Evolutionary conservation across 345 rosid genomes (phyloP), one percentile per base, ranked within the genome.

Genomic region (Cardiospermum halicacabum): DNA sequence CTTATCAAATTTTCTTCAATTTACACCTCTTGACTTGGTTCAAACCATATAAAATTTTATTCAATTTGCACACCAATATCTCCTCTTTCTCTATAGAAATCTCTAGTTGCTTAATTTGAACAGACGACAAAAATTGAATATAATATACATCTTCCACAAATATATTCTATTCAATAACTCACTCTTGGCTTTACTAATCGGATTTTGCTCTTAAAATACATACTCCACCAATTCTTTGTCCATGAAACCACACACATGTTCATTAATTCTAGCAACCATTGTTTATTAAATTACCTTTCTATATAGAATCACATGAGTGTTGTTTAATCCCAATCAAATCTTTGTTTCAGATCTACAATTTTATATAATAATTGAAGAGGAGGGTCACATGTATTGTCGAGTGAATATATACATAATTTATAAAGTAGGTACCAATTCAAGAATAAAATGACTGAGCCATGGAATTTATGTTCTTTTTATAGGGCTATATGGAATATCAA

Each of bases 171-270:
- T 5, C 26, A 13, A 1, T 48, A 36, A 58, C 58, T 59, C 58
- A 59, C 65, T 59, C 60, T 68, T 59, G 72, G 59, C 59, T 49
- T 26, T 50, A 32, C 42, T 65, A 51, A 50, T 59, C 58, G 72
- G 64, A 68, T 68, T 22, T 50, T 49, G 51, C 24, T 51, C 56
- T 32, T 36, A 11, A 36, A 4, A 16, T 13, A 62, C 56, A 62
- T 45, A 34, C 19, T 42, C 30, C 19, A 30, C 0, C 31, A 11
- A 7, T 10, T 40, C 34, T 45, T 22, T 54, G 47, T 45, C n/a
- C 32, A 54, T 47, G 34, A 54, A 55, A 42, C 9, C 28, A 15
- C 47, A 40, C 62, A 56, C 56, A 16, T n/a, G n/a, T n/a, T n/a
- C n/a, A n/a, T n/a, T n/a, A n/a, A n/a, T n/a, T n/a, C n/a, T n/a